Base-by-base conservation (phyloP, 805 yeast genomes). In the Candida argentea region DNA sequence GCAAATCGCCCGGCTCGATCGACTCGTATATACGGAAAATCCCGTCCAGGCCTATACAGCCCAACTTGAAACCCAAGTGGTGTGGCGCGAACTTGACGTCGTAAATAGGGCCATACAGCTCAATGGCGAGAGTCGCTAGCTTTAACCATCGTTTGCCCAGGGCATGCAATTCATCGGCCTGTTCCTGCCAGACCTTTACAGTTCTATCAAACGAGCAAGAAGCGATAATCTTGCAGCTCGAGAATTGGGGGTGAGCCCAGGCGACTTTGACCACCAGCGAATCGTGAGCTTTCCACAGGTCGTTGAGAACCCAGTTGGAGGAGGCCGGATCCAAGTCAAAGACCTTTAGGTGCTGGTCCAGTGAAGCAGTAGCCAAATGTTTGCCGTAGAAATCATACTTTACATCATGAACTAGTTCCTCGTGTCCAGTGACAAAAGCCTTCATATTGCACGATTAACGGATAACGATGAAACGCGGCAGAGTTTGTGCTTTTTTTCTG, bases 231-330 rank as follows among this genome's bases (percentile, higher is more conserved):
- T 83, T 83, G 6, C 95, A 93, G 34, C 56, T 53, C 15, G 59
- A 52, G 52, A 75, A 86, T 51, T 89, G 93, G 2, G 98, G 98
- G 28, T 84, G 80, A 1, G 97, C 95, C 93, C 95, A 91, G 26
- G 76, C 74, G 6, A 91, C 64, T 40, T 79, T 73, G 13, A 85
- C 81, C 15, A 91, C 72, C 33, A 86, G 72, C 5, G 94, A 76
- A 43, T 91, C 95, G 48, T 91, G 98, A 0, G 97, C 97, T 40
- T 81, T 82, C 93, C 95, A 91, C 26, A 82, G 76, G 52, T 89
- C 96, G 44, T 78, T 76, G 31, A 83, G 55, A 12, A 71, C 70
- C 97, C 97, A 91, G 12, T 74, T 67, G n/a, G 69, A 71, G 2
- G 78, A 66, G 16, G 67, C 57, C 10, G 74, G 54, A 40, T 78